phyloP scores from a whole-genome alignment of 176 grass and related monocot genomes.

The Aegilops tauschii region DNA sequence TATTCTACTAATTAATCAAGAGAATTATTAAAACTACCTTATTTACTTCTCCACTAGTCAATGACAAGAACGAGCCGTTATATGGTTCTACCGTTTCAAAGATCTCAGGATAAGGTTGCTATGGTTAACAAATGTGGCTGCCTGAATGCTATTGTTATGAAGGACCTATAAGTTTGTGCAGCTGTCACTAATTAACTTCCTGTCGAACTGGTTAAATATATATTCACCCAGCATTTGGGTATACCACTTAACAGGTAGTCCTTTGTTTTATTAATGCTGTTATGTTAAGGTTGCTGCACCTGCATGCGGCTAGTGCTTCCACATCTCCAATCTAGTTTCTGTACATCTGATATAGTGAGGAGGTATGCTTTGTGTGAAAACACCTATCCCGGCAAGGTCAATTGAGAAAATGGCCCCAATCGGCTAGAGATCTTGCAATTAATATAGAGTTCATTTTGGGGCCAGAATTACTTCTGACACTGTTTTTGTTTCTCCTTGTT shows the following conservation, averaged over 20 bases:
- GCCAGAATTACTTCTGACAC: slow-evolving; percentile 15
- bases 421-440: background rate
- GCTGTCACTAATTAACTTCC: background rate
- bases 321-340: slow-evolving; percentile 18
- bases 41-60: background rate
- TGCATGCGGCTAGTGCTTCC: background rate
- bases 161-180: background rate
- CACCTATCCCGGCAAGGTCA: background rate
- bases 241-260: background rate
- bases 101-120: slow-evolving; percentile 11
- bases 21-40: background rate
- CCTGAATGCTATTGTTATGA: background rate
- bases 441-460: background rate
- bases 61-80: background rate
- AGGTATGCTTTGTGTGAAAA: slow-evolving; percentile 1
- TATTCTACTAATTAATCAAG: background rate
- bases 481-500: slow-evolving; percentile 12
- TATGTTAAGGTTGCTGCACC: background rate
- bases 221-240: slow-evolving; percentile 10
- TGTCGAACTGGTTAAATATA: background rate
- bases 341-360: background rate
- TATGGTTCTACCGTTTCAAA: background rate
- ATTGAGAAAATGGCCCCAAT: background rate
- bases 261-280: slow-evolving; percentile 8
- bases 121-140: slow-evolving; percentile 17